A percentile compares a stretch with the other conserved stretches of the same genome.
Evolutionary conservation across 495 filamentous ascomycete species (phyloP).

Genomic region (Penicillium roqueforti): DNA sequence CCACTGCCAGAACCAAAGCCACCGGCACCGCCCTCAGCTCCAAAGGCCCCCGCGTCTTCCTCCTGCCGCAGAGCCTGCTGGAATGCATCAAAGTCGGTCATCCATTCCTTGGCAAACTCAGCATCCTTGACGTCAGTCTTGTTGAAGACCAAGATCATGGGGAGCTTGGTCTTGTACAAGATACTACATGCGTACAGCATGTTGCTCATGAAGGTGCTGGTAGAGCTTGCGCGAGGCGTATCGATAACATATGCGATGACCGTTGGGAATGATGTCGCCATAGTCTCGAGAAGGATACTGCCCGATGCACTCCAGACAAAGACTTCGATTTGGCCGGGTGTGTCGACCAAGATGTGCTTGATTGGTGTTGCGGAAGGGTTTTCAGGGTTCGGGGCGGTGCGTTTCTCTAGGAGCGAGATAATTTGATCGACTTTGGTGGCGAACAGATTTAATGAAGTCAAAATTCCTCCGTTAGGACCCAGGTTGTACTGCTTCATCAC

Average conservation of each 20-base stretch:
- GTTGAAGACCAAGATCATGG: constrained; percentile 98
- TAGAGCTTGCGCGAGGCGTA: constrained; percentile 86
- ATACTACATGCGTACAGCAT: constrained; percentile 99
- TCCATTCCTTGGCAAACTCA: constrained; percentile 94
- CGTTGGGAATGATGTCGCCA: constrained; percentile 90
- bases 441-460: constrained; percentile 94
- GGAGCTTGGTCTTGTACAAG: constrained; percentile 95
- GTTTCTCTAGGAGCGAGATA: constrained; percentile 81
- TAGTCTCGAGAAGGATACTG: constrained; percentile 84
- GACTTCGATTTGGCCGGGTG: constrained; percentile 95
- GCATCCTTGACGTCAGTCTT: constrained; percentile 95
- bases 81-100: constrained; percentile 97
- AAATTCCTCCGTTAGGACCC: constrained; percentile 95
- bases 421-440: constrained; percentile 97
- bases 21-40: constrained; percentile 60
- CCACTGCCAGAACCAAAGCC: constrained; percentile 70
- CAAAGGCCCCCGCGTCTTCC: constrained; percentile 73
- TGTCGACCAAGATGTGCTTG: constrained; percentile 86
- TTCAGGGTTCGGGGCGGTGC: constrained; percentile 59
- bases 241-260: constrained; percentile 97
- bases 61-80: constrained; percentile 77
- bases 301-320: constrained; percentile 97
- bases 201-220: constrained; percentile 97
- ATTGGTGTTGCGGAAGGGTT: constrained; percentile 61
- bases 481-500: constrained; percentile 99